phyloP scores from a whole-genome alignment of 139 green algal species.

The Gonium pectorale region DNA sequence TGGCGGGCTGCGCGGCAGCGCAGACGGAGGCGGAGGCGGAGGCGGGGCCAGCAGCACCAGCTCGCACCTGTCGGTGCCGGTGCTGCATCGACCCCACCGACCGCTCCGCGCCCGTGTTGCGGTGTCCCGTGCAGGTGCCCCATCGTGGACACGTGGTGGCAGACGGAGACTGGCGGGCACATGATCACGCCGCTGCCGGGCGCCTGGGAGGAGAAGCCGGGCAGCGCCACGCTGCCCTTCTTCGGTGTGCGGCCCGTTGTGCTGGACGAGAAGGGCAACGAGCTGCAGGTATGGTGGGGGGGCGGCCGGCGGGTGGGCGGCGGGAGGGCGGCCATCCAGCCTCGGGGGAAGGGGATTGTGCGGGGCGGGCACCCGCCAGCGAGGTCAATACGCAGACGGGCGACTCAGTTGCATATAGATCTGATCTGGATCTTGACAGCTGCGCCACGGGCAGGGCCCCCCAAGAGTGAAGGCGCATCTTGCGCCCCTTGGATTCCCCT shows the following conservation, averaged over 20 bases:
- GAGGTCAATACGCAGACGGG: too few relatives aligned
- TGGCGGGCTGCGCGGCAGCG: too few relatives aligned
- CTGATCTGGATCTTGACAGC: too few relatives aligned
- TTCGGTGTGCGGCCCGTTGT: constrained; percentile 95
- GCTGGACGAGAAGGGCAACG: constrained; percentile 82
- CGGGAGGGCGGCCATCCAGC: not conserved
- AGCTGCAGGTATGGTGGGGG: constrained; percentile 24
- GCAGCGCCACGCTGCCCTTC: constrained; percentile 93
- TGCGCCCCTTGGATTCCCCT: too few relatives aligned
- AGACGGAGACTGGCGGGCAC: constrained; percentile 94
- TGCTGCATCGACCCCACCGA: too few relatives aligned
- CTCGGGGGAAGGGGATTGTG: too few relatives aligned
- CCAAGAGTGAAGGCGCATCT: too few relatives aligned
- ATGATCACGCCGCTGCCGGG: constrained; percentile 94
- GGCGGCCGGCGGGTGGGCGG: not conserved
- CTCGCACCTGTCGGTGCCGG: too few relatives aligned
- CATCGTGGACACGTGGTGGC: constrained; percentile 98
- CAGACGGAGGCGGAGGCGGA: not conserved
- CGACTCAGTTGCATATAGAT: too few relatives aligned
- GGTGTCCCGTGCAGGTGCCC: constrained; percentile 74
- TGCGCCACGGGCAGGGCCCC: too few relatives aligned
- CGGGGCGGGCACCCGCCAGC: too few relatives aligned
- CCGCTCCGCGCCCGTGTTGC: too few relatives aligned
- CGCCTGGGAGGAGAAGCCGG: constrained; percentile 86
- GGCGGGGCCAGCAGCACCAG: not conserved